phyloP scores from a whole-genome alignment of 129 eudicot species.

The Flaveria ramosissima region DNA sequence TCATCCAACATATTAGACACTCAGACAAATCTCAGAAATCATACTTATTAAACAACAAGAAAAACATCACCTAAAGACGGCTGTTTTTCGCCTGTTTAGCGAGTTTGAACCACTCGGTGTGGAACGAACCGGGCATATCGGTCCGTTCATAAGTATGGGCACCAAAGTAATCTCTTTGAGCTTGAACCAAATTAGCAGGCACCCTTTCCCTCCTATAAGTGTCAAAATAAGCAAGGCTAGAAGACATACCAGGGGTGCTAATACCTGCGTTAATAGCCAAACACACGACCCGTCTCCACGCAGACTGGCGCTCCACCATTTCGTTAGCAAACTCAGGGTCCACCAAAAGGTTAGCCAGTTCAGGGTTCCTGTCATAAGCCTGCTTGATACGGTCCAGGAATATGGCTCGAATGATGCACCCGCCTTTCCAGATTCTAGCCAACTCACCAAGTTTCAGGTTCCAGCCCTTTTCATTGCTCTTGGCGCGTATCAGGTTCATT shows the following conservation, averaged over 20 bases:
- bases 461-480: slow-evolving; percentile 62
- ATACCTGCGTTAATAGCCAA: slow-evolving; percentile 59
- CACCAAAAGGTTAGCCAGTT: slow-evolving; percentile 54
- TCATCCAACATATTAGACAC: slow-evolving; percentile 19
- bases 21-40: slow-evolving; percentile 4
- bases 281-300: slow-evolving; percentile 64
- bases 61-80: slow-evolving; percentile 14
- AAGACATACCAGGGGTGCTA: slow-evolving; percentile 67
- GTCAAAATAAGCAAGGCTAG: slow-evolving; percentile 65
- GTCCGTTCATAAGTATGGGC: slow-evolving; percentile 62
- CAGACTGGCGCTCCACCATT: slow-evolving; percentile 57
- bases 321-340: slow-evolving; percentile 70
- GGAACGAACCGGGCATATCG: slow-evolving; percentile 52
- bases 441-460: slow-evolving; percentile 55
- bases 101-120: slow-evolving; percentile 64
- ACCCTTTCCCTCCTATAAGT: slow-evolving; percentile 59
- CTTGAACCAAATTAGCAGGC: slow-evolving; percentile 68
- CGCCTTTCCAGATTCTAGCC: slow-evolving; percentile 71
- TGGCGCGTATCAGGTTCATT: slow-evolving; percentile 66
- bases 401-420: slow-evolving; percentile 68
- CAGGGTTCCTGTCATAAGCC: slow-evolving; percentile 61
- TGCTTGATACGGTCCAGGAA: slow-evolving; percentile 62
- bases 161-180: slow-evolving; percentile 65
- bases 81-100: slow-evolving; percentile 43
- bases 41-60: slow-evolving; percentile 8